These are phyloP conservation scores for Anisodus acutangulus DNA, from an alignment of 257 asterid genomes.

Conservation along the genomic window DNA sequence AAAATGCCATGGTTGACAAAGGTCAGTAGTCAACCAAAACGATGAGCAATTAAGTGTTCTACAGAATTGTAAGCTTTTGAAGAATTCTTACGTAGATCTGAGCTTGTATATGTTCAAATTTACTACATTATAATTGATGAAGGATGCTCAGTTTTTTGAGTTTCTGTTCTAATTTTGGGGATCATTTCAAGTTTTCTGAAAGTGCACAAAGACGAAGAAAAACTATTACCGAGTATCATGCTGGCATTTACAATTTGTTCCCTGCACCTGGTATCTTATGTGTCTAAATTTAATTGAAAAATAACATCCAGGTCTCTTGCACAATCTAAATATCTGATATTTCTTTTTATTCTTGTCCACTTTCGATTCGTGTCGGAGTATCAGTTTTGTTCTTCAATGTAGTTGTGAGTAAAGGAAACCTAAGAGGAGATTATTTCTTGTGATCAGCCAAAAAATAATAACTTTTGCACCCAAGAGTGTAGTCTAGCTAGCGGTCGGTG, in stretches of 20 bases:
- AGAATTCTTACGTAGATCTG: neutral
- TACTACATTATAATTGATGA: neutral
- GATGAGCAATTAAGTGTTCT: neutral
- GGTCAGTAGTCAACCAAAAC: neutral
- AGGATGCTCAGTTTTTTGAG: neutral
- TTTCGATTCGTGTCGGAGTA: neutral
- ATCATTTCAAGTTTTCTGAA: neutral
- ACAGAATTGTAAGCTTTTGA: slow-evolving; percentile 1
- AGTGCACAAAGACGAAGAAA: neutral
- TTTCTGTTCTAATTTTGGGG: neutral
- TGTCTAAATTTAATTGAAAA: neutral
- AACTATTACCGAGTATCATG: neutral
- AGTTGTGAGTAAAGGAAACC: neutral
- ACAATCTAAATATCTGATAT: neutral
- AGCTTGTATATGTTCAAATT: neutral
- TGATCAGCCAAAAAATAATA: neutral
- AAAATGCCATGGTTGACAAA: slow-evolving; percentile 22
- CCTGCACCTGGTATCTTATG: neutral
- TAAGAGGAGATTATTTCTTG: neutral
- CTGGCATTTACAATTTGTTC: slow-evolving; percentile 5
- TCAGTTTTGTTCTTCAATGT: neutral
- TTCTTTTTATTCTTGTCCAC: neutral
- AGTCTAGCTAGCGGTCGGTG: neutral
- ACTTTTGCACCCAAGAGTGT: neutral
- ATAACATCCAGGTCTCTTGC: neutral